Base-by-base conservation (phyloP, 129 eudicot genomes). In the Artemisia annua region DNA sequence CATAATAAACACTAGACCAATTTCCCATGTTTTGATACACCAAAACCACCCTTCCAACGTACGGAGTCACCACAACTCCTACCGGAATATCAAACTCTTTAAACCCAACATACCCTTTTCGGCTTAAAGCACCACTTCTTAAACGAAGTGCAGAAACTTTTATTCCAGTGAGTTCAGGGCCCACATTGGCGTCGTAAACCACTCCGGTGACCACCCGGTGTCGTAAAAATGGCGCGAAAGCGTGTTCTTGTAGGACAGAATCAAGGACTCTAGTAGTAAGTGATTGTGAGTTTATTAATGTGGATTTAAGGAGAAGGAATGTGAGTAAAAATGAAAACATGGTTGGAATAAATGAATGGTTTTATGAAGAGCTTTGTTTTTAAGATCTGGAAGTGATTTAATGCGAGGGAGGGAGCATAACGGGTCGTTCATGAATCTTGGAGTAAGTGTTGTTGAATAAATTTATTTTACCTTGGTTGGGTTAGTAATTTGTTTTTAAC, bases 1-100 rank as follows among this genome's bases (percentile, higher is more conserved):
- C 89, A 63, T 91, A 86, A 55, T 91, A 91, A 58, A 70, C 48
- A n/a, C 67, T 50, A 2, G 97, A 84, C 88, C 88, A 86, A 57
- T 88, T 84, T 0, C 87, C 96, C 74, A 91, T 67, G 43, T 88
- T 83, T 6, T 91, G 97, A 72, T 91, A 88, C 12, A 91, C 97
- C 64, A 91, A 58, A 79, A 85, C 84, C 9, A 91, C 78, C 79
- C 97, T 83, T 64, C 77, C 75, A 16, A 86, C 93, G 67, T 86
- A 86, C 57, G 97, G 97, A 62, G 75, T 82, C 49, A 67, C 86
- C 1, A 79, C 10, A 22, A 91, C 82, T 1, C 97, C 97, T 15
- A 39, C 30, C 0, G 97, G 96, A 44, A 91, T 79, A 20, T 79
- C 69, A 46, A 91, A 91, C 64, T 91, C 96, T 69, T 82, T 84